phyloP scores from a whole-genome alignment of 345 rosid species.

The Citrus sp. region DNA sequence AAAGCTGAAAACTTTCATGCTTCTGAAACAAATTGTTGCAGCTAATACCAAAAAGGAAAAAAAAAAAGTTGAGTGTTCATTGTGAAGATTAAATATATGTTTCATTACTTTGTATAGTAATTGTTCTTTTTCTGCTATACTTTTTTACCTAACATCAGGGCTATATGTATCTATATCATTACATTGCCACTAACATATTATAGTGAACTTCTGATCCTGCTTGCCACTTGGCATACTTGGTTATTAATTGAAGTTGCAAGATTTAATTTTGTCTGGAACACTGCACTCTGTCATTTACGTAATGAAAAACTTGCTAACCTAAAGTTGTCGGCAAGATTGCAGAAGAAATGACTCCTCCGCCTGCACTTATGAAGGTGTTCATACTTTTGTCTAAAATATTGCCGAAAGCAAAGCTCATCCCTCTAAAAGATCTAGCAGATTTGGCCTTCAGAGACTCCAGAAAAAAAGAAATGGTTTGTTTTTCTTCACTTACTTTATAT shows the following conservation, averaged over 20 bases:
- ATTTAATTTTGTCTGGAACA: neutral
- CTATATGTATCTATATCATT: neutral
- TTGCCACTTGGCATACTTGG: neutral
- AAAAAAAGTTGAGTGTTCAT: neutral
- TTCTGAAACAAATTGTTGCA: neutral
- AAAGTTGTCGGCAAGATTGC: constrained; percentile 59
- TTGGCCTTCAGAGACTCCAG: constrained; percentile 64
- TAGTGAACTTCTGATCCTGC: neutral
- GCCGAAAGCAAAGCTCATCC: constrained; percentile 90
- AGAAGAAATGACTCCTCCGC: constrained; percentile 71
- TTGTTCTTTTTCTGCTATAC: neutral
- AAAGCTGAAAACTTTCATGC: neutral
- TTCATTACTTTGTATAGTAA: neutral
- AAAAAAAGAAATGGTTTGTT: constrained; percentile 71
- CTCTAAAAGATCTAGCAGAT: constrained; percentile 60
- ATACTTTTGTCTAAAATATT: constrained; percentile 47
- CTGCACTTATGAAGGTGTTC: constrained; percentile 48
- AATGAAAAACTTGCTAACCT: constrained; percentile 31
- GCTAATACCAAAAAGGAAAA: neutral
- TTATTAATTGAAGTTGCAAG: neutral
- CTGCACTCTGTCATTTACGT: constrained; percentile 5
- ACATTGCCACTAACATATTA: neutral
- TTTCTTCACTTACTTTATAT: neutral
- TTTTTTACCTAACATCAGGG: neutral
- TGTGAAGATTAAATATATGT: neutral